Evolutionary conservation across 345 rosid genomes (phyloP), one percentile per base, ranked within the genome.

Genomic region (Sapria himalayana): DNA sequence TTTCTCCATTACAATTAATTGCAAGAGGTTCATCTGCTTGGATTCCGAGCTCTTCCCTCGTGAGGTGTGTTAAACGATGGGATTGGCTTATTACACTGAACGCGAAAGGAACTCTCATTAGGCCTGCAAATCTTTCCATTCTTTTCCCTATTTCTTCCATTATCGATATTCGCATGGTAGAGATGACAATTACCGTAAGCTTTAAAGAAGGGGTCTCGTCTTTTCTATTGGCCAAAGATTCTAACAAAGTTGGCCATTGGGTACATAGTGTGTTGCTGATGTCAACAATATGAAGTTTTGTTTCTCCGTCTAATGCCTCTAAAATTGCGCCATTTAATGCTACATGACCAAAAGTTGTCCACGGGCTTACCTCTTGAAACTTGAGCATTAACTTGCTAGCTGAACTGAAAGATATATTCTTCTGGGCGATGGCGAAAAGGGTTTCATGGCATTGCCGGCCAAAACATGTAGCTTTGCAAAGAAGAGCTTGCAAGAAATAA

Each of bases 281-380:
- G 57, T 89, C 98, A 12, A 89, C 52, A 15, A 89, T 82, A 41
- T 89, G 98, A 18, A 82, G 60, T 55, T 73, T 79, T 25, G 39
- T 43, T 49, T 89, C 92, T 2, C 92, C 84, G 15, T 82, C 93
- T 4, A 89, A 65, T 9, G 95, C 93, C 60, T 89, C 98, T 69
- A 89, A 62, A 15, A 89, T 73, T 9, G 95, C 93, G 25, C 95
- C 95, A 33, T 82, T 89, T 27, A 76, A 73, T 5, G 95, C 81
- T 7, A 79, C 95, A 55, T 89, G 95, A n/a, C 95, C 98, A 15
- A 89, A 89, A 48, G 95, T 89, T 24, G 76, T 71, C 98, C 98
- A 89, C 1, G 95, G 98, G 51, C 81, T 74, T 38, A 74, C 92
- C 68, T 89, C 98, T 65, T 89, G 98, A 33, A 82, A 79, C 61